Evolutionary conservation across 1,139 yeast species (phyloP), one percentile per base, ranked within the genome.

Genomic region (Pichia sp.): DNA sequence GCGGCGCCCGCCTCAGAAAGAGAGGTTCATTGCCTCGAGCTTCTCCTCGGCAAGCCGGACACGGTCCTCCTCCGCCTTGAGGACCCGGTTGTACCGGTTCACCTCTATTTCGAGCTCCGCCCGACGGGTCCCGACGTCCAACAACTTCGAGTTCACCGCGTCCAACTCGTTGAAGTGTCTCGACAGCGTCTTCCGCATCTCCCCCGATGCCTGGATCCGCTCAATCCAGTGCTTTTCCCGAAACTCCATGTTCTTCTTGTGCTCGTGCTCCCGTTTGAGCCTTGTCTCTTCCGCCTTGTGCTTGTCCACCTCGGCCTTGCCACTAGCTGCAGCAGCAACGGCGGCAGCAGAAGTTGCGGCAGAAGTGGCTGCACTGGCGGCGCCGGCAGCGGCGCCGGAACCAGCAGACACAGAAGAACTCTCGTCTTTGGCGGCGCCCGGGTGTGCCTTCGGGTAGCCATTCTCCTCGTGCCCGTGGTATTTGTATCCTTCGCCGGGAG

Each of bases 31-130:
- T 2, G 67, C 62, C 49, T 68, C 71, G 40, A 68, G 56, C 50
- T 61, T 64, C 50, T 69, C 72, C 47, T 69, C 71, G 3, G 65
- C 62, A 32, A 67, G 53, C 23, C 59, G 57, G 16, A 63, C 61
- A 41, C 64, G 59, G 19, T 61, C 56, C 8, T 65, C 67, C 45
- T 68, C 72, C 31, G 61, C 62, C 23, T 54, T 56, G 5, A 62
- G 51, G 26, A 66, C 54, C 38, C 72, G 57, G 5, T 59, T 57
- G 42, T 60, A 59, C 50, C 64, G 59, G 38, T 61, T 61, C 30
- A 64, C 67, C 32, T 67, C 70, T 31, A 65, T 54, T 42, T 68
- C 70, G 19, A 67, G 42, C 29, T 60, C 64, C 10, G 64, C 41
- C 40, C 58, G 54, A 31, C 64, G 63, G 30, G 57, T 48, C 3